Evolutionary conservation across 2,329 filamentous ascomycete species (phyloP), one percentile per base, ranked within the genome.

Genomic region (Xylariaceae sp.): DNA sequence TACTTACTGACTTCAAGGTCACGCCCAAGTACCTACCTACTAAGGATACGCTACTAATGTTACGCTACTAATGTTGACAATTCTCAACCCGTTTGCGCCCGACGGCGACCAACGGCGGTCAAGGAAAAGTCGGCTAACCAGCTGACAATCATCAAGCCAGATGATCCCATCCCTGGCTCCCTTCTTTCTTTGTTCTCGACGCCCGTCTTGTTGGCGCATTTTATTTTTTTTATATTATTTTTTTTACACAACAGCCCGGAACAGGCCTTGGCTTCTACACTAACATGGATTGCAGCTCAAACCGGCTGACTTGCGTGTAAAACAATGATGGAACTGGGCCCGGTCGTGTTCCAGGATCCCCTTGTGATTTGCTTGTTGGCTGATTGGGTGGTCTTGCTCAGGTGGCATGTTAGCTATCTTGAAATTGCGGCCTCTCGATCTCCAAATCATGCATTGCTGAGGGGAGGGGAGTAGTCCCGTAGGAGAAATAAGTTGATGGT

Each of bases 331-430:
- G 40, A 30, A 19, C 11, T 32, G 11, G 9, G 32, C 2, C 35
- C 47, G 6, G 46, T 44, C 40, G 47, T 39, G 19, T 19, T 1
- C 19, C 19, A 19, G 19, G 19, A 47, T 31, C 11, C 27, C 39
- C 56, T 46, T 40, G 40, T 51, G 47, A 51, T 47, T 26, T 30
- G 19, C 31, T 9, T 45, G 31, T 26, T 44, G 41, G 31, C 41
- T 30, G 41, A 26, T 26, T 26, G 32, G 35, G 45, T 47, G 45
- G 8, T 27, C 45, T 46, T 32, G 11, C 45, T 47, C 12, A 19
- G 19, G 9, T 37, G 31, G n/a, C 11, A 37, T 37, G 32, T 47
- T 27, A 34, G n/a, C 11, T 37, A 27, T n/a, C 12, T 4, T 19
- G 9, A 26, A 32, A 6, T 11, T 37, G 4, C 6, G 32, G 27